Base-by-base conservation (phyloP, 306 rosid species). In the Rosa lucieae region DNA sequence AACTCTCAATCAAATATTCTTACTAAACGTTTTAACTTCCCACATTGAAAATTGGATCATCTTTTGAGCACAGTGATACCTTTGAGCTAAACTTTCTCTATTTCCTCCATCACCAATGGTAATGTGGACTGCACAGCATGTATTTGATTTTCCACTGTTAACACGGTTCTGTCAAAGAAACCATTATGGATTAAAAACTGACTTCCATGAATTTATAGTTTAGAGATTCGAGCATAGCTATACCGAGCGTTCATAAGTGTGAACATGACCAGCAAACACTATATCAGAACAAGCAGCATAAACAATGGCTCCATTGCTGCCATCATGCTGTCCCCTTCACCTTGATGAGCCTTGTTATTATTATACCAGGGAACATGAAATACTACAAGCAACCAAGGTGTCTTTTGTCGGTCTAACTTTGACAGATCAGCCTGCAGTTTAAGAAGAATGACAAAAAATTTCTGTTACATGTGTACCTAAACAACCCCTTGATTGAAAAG, bases 21-120 rank as follows among this genome's bases (percentile, higher is more conserved):
- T 43, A 5, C 69, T 29, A 6, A 43, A 18, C 29, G 18, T 70
- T 53, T 18, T 70, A 42, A 21, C 29, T 15, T 26, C 42, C 20
- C 6, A 47, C 8, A 74, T 29, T 32, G 5, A 2, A 58, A 20
- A 15, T 4, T n/a, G 26, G 7, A 37, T 29, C 35, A 73, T 0
- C 13, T 52, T 29, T 8, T 46, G 40, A 70, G 51, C 48, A 32
- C 29, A 58, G 72, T 55, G 66, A 77, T 92, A 90, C 97, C 74
- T 82, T 70, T 80, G 75, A 63, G 98, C 96, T 86, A 94, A 87
- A 70, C 98, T 97, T 90, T 94, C 98, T 78, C 77, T 84, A 77
- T 94, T 94, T 61, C 98, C 98, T 82, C 98, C 97, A 84, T 94
- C 98, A 78, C 97, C 98, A 74, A 92, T 90, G 65, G 97, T 92